A percentile compares a stretch with the other conserved stretches of the same genome.
phyloP scores from a whole-genome alignment of 2,329 filamentous ascomycete species.

The Colletotrichum costaricense region DNA sequence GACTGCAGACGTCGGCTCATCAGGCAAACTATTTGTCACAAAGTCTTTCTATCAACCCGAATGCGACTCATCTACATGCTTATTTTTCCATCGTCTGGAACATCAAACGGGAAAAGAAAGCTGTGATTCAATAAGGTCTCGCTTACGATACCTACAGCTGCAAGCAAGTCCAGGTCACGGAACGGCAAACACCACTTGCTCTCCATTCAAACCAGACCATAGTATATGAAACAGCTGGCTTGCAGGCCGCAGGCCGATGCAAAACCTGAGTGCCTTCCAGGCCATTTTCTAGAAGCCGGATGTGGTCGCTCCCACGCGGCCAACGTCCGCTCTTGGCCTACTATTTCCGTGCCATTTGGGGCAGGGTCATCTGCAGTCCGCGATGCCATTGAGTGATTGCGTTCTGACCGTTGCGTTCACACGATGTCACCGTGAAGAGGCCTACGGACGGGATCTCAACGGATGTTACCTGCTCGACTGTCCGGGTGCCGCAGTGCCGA shows the following conservation, averaged over 20 bases:
- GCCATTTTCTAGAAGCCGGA: slow-evolving; percentile 9
- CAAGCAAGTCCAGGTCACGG: background rate
- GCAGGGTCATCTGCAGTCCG: background rate
- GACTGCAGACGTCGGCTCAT: background rate
- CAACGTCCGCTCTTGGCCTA: background rate
- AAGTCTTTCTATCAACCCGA: background rate
- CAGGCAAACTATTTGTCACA: background rate
- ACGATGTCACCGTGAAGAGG: slow-evolving; percentile 9
- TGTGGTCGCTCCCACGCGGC: background rate
- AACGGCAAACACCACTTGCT: background rate
- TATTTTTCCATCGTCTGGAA: background rate
- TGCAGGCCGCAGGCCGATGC: background rate
- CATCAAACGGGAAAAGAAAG: background rate
- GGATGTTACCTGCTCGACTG: slow-evolving; percentile 3
- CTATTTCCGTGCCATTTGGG: background rate
- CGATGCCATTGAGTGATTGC: background rate
- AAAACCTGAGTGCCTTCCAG: background rate
- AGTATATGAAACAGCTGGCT: background rate
- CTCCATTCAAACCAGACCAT: background rate
- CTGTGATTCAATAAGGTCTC: background rate
- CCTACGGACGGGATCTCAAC: background rate
- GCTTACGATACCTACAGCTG: background rate
- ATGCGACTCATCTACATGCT: background rate
- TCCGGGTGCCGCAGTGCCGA: slow-evolving; percentile 4
- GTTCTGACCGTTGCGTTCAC: background rate